These are phyloP conservation scores for Suillus paluster DNA, from an alignment of 768 basidiomycete species.

Conservation along the genomic window DNA sequence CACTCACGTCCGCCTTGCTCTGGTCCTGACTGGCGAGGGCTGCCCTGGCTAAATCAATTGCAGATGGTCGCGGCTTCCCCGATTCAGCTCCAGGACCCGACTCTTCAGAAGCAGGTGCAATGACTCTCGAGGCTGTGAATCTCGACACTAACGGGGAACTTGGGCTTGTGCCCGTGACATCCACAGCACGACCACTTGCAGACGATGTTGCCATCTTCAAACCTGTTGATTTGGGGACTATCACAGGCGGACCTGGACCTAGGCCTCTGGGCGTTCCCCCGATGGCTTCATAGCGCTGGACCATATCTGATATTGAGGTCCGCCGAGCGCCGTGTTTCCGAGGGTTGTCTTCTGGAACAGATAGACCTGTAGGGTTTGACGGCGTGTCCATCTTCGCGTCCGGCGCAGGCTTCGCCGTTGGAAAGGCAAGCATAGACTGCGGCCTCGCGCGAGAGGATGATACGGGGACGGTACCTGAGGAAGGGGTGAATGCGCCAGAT, in stretches of 20 bases:
- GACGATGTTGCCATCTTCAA: constrained; percentile 24
- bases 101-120: constrained; percentile 16
- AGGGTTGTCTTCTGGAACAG: constrained; percentile 52
- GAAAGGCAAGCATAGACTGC: constrained; percentile 82
- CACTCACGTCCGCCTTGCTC: constrained; percentile 14
- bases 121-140: constrained; percentile 25
- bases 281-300: constrained; percentile 79
- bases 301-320: constrained; percentile 87
- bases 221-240: constrained; percentile 33
- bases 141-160: constrained; percentile 30
- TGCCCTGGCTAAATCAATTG: constrained; percentile 12
- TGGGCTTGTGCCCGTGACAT: constrained; percentile 18
- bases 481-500: constrained; percentile 27
- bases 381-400: constrained; percentile 41
- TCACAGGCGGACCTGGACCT: constrained; percentile 34
- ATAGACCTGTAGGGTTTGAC: constrained; percentile 39
- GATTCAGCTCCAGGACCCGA: constrained; percentile 15
- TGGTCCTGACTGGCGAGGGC: constrained; percentile 25
- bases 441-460: constrained; percentile 61
- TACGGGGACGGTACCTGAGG: constrained; percentile 27
- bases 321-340: constrained; percentile 50
- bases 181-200: constrained; percentile 23
- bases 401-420: constrained; percentile 45
- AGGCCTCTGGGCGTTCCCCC: constrained; percentile 42
- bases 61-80: constrained; percentile 24